Evolutionary conservation across 176 grass and related monocot genomes (phyloP).

Genomic region (Zoysia pacifica): DNA sequence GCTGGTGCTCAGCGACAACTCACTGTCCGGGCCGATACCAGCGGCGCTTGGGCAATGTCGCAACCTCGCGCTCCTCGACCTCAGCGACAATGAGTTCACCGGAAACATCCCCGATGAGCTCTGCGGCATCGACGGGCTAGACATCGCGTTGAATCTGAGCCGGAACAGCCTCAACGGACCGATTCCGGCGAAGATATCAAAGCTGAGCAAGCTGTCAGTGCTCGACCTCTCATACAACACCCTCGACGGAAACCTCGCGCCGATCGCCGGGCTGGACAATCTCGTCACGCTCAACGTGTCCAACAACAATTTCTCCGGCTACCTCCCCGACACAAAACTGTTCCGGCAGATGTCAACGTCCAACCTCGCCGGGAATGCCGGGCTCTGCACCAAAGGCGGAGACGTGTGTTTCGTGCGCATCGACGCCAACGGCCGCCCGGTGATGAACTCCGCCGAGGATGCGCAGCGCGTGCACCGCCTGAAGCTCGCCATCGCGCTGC

Average conservation of each 20-base stretch:
- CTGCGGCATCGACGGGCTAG: constrained; percentile 61
- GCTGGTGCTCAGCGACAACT: constrained; percentile 69
- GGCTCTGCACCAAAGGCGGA: constrained; percentile 80
- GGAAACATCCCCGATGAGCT: constrained; percentile 70
- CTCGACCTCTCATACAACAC: constrained; percentile 85
- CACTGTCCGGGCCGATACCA: constrained; percentile 62
- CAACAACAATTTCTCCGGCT: constrained; percentile 93
- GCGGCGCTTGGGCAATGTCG: constrained; percentile 65
- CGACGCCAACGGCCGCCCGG: constrained; percentile 56
- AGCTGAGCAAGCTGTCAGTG: constrained; percentile 72
- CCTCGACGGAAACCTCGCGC: constrained; percentile 57
- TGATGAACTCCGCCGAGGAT: constrained; percentile 40
- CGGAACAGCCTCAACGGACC: constrained; percentile 61
- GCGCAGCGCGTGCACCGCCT: constrained; percentile 62
- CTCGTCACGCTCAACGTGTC: constrained; percentile 91
- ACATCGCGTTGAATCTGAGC: constrained; percentile 87
- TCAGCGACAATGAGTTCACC: constrained; percentile 67
- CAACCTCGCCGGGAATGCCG: constrained; percentile 61
- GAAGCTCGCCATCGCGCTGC: constrained; percentile 75
- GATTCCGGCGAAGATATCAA: constrained; percentile 63
- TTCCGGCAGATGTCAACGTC: constrained; percentile 84
- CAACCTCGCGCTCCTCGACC: constrained; percentile 73
- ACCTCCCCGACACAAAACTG: constrained; percentile 91
- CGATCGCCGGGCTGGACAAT: constrained; percentile 74
- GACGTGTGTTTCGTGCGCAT: constrained; percentile 85